Base-by-base conservation (phyloP, 2,329 filamentous ascomycete genomes). In the Hypoxylon rubiginosum region DNA sequence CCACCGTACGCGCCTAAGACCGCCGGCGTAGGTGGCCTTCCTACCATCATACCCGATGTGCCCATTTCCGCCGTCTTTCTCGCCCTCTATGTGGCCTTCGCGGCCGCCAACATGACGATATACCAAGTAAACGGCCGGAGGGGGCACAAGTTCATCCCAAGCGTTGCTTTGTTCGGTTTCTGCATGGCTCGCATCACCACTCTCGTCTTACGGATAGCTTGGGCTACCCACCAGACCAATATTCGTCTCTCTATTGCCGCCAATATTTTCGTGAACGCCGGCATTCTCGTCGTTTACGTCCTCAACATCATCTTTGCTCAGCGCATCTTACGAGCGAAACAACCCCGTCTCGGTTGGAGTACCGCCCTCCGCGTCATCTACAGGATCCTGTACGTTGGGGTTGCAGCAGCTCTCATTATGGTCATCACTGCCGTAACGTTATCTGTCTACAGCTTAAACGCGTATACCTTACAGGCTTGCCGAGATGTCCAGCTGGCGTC, bases 11-110 rank as follows among this genome's bases (percentile, higher is more conserved):
- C 76, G 4, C 81, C 83, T 2, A 74, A 69, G 11, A 78, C 72
- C 11, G 88, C 89, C 45, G 73, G 75, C 15, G 77, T 89, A 17
- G 90, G 90, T 62, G 87, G 89, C 24, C 70, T 79, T 7, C 91
- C 92, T 1, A 85, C 82, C 1, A 74, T 83, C 3, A 67, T 74
- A 2, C 79, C 91, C 67, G 92, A 94, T 75, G 83, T 89, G 7
- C 89, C 91, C 39, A 83, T 93, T 74, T 86, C 82, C 66, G 82
- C 85, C 56, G 84, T 92, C 61, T 86, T 94, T 67, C 76, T 93
- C 13, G 75, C 79, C 43, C 75, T 91, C 60, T 92, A 90, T 77
- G 64, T 86, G 34, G 39, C 73, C 50, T 83, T 80, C n/a, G 89
- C 86, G 7, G 80, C 77, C 15, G 70, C 81, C 62, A 87, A 92